These are phyloP conservation scores for Aspergillus conjunctus DNA, from an alignment of 495 filamentous ascomycete species.

Conservation along the genomic window DNA sequence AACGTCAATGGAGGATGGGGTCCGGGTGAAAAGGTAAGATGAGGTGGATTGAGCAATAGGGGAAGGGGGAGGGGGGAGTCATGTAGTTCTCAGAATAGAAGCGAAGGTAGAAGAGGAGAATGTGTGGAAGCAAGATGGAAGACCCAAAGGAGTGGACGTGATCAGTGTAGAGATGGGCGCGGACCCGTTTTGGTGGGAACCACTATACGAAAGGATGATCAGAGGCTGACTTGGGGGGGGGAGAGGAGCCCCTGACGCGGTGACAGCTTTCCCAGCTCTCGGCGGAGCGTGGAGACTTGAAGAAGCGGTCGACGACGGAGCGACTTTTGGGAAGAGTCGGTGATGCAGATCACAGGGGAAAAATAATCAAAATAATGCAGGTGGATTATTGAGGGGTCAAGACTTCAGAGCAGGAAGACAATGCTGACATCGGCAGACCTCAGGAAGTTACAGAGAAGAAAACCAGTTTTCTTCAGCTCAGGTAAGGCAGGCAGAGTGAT, in stretches of 20 bases:
- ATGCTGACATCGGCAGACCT: slow-evolving; percentile 19
- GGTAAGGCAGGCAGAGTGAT: neutral
- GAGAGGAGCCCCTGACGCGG: slow-evolving; percentile 45
- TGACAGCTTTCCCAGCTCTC: slow-evolving; percentile 41
- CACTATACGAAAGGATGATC: slow-evolving; percentile 37
- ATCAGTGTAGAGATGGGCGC: slow-evolving; percentile 43
- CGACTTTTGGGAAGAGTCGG: slow-evolving; percentile 23
- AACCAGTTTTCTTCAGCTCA: slow-evolving; percentile 11
- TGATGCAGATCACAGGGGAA: slow-evolving; percentile 26
- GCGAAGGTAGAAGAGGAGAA: slow-evolving; percentile 32
- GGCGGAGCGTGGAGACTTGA: slow-evolving; percentile 46
- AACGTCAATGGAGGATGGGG: slow-evolving; percentile 7
- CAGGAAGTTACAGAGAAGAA: neutral
- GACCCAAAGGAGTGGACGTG: slow-evolving; percentile 44
- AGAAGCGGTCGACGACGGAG: slow-evolving; percentile 32
- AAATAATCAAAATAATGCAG: slow-evolving; percentile 23
- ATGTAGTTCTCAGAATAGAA: slow-evolving; percentile 34
- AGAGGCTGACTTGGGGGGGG: slow-evolving; percentile 30
- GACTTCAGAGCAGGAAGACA: slow-evolving; percentile 16
- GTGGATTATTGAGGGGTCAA: slow-evolving; percentile 30
- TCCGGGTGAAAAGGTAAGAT: slow-evolving; percentile 15
- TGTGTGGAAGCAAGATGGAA: slow-evolving; percentile 39
- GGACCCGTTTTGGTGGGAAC: slow-evolving; percentile 41
- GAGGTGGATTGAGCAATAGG: slow-evolving; percentile 24
- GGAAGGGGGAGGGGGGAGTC: slow-evolving; percentile 30